Base-by-base conservation (phyloP, 495 filamentous ascomycete genomes). In the Thermothielavioides terrestris region DNA sequence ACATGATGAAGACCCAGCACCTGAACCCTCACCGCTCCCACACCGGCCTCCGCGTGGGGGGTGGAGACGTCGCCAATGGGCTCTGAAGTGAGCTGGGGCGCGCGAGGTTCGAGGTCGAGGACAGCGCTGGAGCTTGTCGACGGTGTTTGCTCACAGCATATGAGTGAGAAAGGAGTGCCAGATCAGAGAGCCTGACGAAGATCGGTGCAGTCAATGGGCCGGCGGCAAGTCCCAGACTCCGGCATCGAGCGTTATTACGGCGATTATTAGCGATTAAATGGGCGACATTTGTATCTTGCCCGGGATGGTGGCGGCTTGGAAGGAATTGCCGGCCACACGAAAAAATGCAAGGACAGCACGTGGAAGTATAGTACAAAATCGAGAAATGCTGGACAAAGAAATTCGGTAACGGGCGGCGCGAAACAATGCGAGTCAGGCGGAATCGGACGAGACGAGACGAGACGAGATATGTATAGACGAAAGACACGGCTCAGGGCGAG, bases 191-290 rank as follows among this genome's bases (percentile, higher is more conserved):
- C 30, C 28, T 9, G 27, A 23, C 4, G 39, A 61, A 34, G 40
- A 26, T 40, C 48, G 43, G 30, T 26, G 41, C 35, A 48, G 49
- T 41, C 52, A 39, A 45, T 44, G 41, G 25, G 44, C 36, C 31
- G 56, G 43, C 52, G 54, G 50, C 55, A 61, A 68, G 63, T 63
- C 49, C 63, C 64, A 60, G 68, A 64, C 66, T 63, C 62, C 53
- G 45, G 61, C 51, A 57, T 55, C 47, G 44, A 32, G 54, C 23
- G 53, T 42, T 55, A 62, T 64, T 65, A 63, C 66, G 64, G 61
- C 48, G 46, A 27, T 52, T 27, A 68, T 68, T 67, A 63, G 48
- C 49, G 58, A 69, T 69, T 65, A 68, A 56, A 44, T 50, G 60
- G 57, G 41, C 57, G 59, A 57, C 60, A 64, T 68, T 65, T 56